Percentiles rank a stretch among this genome's conserved stretches.
Evolutionary conservation across 2,329 filamentous ascomycete genomes (phyloP).

Genomic region (Zymoseptoria passerinii): DNA sequence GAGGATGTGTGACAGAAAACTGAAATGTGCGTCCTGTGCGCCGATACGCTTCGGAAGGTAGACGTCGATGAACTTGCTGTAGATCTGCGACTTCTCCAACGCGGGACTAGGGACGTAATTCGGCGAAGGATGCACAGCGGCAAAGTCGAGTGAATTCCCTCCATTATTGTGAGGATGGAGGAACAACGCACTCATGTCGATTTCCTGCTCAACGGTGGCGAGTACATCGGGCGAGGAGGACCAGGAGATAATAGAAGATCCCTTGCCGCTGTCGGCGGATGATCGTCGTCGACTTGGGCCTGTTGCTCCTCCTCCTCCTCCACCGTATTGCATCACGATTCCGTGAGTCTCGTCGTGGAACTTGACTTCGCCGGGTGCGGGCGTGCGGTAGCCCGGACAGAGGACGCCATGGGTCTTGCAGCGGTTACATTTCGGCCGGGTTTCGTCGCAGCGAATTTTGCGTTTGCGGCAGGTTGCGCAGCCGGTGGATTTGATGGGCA

Average conservation of each 20-base stretch:
- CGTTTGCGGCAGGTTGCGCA: slow-evolving; percentile 26
- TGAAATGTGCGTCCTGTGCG: slow-evolving; percentile 15
- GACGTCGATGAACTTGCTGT: slow-evolving; percentile 23
- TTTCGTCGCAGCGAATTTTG: slow-evolving; percentile 28
- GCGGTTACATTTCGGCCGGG: slow-evolving; percentile 22
- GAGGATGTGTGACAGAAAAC: slow-evolving; percentile 19
- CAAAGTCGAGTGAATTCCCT: slow-evolving; percentile 1
- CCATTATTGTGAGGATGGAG: background rate
- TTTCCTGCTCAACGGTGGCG: background rate
- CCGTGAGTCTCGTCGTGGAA: slow-evolving; percentile 23
- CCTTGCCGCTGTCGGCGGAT: background rate
- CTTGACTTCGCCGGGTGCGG: slow-evolving; percentile 18
- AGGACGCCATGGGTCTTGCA: slow-evolving; percentile 26
- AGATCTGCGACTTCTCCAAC: slow-evolving; percentile 17
- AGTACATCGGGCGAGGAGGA: background rate
- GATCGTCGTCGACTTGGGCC: background rate
- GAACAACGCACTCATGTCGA: slow-evolving; percentile 1
- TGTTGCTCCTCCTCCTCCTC: background rate
- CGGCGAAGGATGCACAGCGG: slow-evolving; percentile 3
- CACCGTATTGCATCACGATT: slow-evolving; percentile 8
- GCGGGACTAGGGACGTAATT: slow-evolving; percentile 8
- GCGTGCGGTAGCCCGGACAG: slow-evolving; percentile 26
- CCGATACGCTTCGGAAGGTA: slow-evolving; percentile 21
- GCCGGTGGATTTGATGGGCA: slow-evolving; percentile 26
- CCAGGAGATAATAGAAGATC: background rate